Percentiles rank a stretch among this genome's conserved stretches.
These are phyloP conservation scores for Xanthoparmelia taractica DNA, from an alignment of 495 filamentous ascomycete species.

Conservation along the genomic window DNA sequence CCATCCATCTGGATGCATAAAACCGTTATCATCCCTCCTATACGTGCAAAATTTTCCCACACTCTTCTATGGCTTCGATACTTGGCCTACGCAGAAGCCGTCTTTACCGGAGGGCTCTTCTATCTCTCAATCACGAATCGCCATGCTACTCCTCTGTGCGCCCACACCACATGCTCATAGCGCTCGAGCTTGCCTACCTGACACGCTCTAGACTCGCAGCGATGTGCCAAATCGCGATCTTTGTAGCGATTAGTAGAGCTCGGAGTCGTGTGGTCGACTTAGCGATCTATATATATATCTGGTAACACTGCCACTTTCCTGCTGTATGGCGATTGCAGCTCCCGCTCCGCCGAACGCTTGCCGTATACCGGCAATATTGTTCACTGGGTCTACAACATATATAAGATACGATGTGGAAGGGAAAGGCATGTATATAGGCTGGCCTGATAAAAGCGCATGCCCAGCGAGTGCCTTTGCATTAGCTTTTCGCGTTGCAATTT, in stretches of 20 bases:
- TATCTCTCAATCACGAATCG: slow-evolving; percentile 12
- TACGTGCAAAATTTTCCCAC: slow-evolving; percentile 21
- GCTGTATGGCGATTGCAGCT: slow-evolving; percentile 22
- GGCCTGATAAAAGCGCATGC: slow-evolving; percentile 17
- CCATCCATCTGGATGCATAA: slow-evolving; percentile 24
- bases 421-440: not conserved
- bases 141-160: slow-evolving; percentile 11
- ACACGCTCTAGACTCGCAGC: slow-evolving; percentile 9
- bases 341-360: slow-evolving; percentile 18
- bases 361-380: slow-evolving; percentile 20
- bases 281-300: slow-evolving; percentile 27
- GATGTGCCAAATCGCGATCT: slow-evolving; percentile 8
- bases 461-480: slow-evolving; percentile 21
- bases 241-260: no score
- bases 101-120: slow-evolving; percentile 19
- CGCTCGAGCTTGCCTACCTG: slow-evolving; percentile 18
- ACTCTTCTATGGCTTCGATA: slow-evolving; percentile 18
- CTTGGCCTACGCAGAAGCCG: slow-evolving; percentile 12
- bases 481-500: slow-evolving; percentile 17
- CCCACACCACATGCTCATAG: slow-evolving; percentile 11
- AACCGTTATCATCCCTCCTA: slow-evolving; percentile 22
- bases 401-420: slow-evolving; percentile 11
- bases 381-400: slow-evolving; percentile 21
- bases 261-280: slow-evolving; percentile 19
- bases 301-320: slow-evolving; percentile 24